phyloP scores from a whole-genome alignment of 2,329 filamentous ascomycete genomes.

The Cladosporium velox region DNA sequence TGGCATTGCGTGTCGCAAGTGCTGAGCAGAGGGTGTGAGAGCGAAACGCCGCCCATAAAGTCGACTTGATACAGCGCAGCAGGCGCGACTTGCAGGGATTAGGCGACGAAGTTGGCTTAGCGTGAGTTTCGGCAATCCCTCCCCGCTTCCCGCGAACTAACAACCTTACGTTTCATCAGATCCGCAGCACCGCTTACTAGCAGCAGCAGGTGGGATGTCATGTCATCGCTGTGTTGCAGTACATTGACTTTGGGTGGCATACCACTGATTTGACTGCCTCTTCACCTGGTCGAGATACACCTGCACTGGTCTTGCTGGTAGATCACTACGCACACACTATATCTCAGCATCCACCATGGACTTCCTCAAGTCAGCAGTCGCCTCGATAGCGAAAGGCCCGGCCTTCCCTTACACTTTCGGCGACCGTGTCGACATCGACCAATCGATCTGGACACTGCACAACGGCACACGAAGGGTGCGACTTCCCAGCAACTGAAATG shows the following conservation, averaged over 20 bases:
- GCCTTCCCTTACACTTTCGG: constrained; percentile 92
- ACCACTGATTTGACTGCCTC: not conserved
- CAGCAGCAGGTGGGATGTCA: not conserved
- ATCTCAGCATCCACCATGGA: constrained; percentile 65
- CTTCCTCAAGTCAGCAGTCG: constrained; percentile 95
- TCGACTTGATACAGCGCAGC: not conserved
- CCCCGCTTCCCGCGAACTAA: not conserved
- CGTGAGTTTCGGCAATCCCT: not conserved
- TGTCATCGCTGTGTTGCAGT: not conserved
- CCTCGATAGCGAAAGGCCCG: constrained; percentile 92
- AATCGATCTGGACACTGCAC: constrained; percentile 94
- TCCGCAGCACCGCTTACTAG: not conserved
- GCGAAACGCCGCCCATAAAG: not conserved
- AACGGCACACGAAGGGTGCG: constrained; percentile 87
- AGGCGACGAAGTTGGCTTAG: not conserved
- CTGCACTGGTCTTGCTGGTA: not conserved
- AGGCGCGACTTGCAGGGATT: not conserved
- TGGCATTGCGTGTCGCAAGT: not conserved
- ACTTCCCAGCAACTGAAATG: not conserved
- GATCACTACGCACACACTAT: not conserved
- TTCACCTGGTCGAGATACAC: not conserved
- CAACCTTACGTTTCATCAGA: constrained; percentile 2
- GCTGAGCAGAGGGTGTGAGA: not conserved
- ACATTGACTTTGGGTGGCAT: not conserved
- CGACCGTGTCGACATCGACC: constrained; percentile 86